Evolutionary conservation across 2,329 filamentous ascomycete genomes (phyloP), one percentile per base, ranked within the genome.

Genomic region (Pseudopyrenochaeta lycopersici): DNA sequence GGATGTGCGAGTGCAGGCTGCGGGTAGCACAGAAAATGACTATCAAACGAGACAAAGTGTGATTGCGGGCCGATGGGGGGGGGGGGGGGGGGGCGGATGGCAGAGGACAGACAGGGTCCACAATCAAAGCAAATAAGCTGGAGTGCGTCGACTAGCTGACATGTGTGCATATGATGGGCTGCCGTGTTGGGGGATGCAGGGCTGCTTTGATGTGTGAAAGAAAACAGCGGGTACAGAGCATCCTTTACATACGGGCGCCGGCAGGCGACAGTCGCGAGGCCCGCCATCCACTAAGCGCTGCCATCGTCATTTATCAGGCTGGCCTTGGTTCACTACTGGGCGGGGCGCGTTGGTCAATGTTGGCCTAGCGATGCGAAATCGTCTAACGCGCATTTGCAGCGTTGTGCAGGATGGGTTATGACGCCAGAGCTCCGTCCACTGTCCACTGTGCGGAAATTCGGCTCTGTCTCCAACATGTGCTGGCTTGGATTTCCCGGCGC

Each of bases 1-100:
- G 55, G 51, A 52, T 56, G 52, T 27, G 50, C 55, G 49, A 49
- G 56, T 39, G 52, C 46, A 50, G 58, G 53, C 56, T 49, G 60
- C 46, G 60, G 58, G 57, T 50, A 57, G 53, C 56, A 58, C 56
- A 20, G 9, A 39, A 54, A 56, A 54, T 56, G 58, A 50, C 58
- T 64, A 64, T 64, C 59, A 67, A 32, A 53, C 55, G 62, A 12
- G 20, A 20, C 52, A 66, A 64, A 61, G 60, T 64, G 66, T 67
- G 66, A 64, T 58, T 54, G 63, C 63, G 56, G 65, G 57, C 60
- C 59, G 58, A 57, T 54, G 57, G n/a, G n/a, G n/a, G n/a, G n/a
- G n/a, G n/a, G n/a, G n/a, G n/a, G n/a, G n/a, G n/a, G n/a, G n/a
- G n/a, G n/a, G n/a, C 58, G 57, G 52, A 60, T 62, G 65, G 62